Percentiles rank a stretch among this genome's conserved stretches.
These are phyloP conservation scores for Ramaria sp. DNA, from an alignment of 768 basidiomycete species.

Conservation along the genomic window DNA sequence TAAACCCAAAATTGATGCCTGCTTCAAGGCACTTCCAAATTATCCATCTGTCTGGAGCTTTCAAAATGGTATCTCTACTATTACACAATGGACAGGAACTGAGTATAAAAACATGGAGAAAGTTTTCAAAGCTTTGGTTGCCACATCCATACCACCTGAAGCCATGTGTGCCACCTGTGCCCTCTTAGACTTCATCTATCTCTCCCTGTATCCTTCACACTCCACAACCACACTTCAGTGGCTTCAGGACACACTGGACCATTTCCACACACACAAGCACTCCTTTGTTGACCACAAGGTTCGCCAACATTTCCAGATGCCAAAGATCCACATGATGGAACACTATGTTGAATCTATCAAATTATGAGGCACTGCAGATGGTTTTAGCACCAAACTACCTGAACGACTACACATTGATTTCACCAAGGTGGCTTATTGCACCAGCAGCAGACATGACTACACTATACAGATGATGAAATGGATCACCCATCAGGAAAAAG, in stretches of 20 bases:
- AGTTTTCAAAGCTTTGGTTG: constrained; percentile 25
- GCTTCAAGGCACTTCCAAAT: constrained; percentile 11
- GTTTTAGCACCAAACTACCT: constrained; percentile 14
- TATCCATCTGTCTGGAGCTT: constrained; percentile 22
- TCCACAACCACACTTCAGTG: constrained; percentile 17
- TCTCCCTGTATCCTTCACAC: no score
- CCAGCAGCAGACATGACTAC: constrained; percentile 10
- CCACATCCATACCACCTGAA: constrained; percentile 14
- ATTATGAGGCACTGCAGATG: constrained; percentile 6
- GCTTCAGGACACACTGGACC: constrained; percentile 16
- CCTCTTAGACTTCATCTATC: constrained; percentile 26
- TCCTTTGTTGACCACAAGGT: constrained; percentile 20
- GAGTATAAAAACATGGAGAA: no score
- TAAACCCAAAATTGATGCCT: constrained; percentile 11
- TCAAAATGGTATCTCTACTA: constrained; percentile 29
- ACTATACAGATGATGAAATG: constrained; percentile 10
- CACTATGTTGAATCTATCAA: constrained; percentile 14
- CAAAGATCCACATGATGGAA: constrained; percentile 23
- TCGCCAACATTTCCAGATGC: constrained; percentile 25
- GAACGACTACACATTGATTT: constrained; percentile 19
- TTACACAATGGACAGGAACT: constrained; percentile 33
- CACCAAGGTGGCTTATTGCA: constrained; percentile 8
- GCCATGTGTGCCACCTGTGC: constrained; percentile 18
- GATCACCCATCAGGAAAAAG: constrained; percentile 5
- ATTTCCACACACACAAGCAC: constrained; percentile 22